A percentile compares a stretch with the other conserved stretches of the same genome.
Conservation (phyloP, 2,329 filamentous ascomycete species). For the Shiraia bambusicola region DNA sequence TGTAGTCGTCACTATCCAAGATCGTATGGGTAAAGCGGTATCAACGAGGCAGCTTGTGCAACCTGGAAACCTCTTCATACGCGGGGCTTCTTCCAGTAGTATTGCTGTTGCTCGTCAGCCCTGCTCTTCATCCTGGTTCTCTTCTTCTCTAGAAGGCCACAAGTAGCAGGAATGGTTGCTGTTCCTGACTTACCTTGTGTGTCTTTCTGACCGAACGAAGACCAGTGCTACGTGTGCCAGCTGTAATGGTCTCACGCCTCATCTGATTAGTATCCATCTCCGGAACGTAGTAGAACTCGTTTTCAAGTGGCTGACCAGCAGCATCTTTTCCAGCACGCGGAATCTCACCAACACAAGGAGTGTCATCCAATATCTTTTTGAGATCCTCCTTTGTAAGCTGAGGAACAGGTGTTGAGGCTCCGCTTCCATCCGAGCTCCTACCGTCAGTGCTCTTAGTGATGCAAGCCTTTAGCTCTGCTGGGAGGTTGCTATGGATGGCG, state of each 20-base stretch:
- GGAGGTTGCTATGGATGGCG: conserved; percentile 84
- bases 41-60: background rate
- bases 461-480: conserved; percentile 54
- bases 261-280: conserved; percentile 80
- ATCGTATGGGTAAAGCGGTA: background rate
- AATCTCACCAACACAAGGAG: conserved; percentile 84
- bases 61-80: conserved; percentile 16
- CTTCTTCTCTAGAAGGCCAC: too few relatives aligned
- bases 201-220: conserved; percentile 88
- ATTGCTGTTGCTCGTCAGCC: conserved; percentile 56
- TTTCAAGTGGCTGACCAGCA: conserved; percentile 88
- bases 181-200: conserved; percentile 75
- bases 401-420: conserved; percentile 23
- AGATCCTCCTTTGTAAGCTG: conserved; percentile 54
- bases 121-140: background rate
- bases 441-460: conserved; percentile 23
- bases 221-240: conserved; percentile 84
- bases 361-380: conserved; percentile 69
- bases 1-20: background rate
- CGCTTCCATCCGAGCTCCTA: conserved; percentile 20
- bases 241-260: conserved; percentile 78
- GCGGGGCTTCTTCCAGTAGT: conserved; percentile 67
- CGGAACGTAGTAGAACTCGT: conserved; percentile 94
- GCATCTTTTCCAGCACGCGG: conserved; percentile 91
- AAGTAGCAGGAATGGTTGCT: background rate